Evolutionary conservation across 441 rosid genomes (phyloP), one percentile per base, ranked within the genome.

Genomic region (Bruguiera hainesii): DNA sequence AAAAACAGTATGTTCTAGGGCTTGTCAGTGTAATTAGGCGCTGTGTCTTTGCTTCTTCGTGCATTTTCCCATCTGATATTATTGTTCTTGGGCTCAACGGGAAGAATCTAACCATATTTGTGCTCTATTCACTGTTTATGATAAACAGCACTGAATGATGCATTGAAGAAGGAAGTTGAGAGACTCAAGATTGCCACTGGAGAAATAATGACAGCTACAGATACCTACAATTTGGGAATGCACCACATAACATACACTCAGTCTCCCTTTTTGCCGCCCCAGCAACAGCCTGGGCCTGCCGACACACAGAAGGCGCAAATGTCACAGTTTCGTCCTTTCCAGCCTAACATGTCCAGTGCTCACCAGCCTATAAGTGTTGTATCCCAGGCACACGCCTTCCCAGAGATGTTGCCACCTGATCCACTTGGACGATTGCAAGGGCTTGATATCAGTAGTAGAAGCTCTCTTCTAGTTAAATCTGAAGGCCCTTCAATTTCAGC

Each of bases 101-200:
- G 15, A 42, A 42, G 48, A 42, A 42, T 42, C 16, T 42, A 42
- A 42, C 16, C 48, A 3, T 42, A 42, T 42, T 42, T 13, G 16
- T 11, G 16, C 48, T 11, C 48, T 42, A 3, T 42, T 42, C 18
- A 42, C 48, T 42, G 48, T 42, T 13, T 13, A 13, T 13, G 57
- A 53, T 53, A 21, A 28, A 16, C 84, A 91, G 98, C 89, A 63
- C 73, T 91, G 26, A 91, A 86, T 26, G 96, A 91, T 72, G 86
- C 96, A 0, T 52, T 91, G 69, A 82, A 87, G 83, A 83, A 89
- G 76, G 94, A 91, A 80, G 87, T 91, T 16, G 96, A 89, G 73
- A 87, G 89, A 77, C 87, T 91, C 46, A 89, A 86, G 79, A 72
- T 86, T 63, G 92, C 87, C 60, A 91, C 94, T 0, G 97, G 94